Evolutionary conservation across 768 basidiomycete species (phyloP).

Genomic region (Serendipita indica): DNA sequence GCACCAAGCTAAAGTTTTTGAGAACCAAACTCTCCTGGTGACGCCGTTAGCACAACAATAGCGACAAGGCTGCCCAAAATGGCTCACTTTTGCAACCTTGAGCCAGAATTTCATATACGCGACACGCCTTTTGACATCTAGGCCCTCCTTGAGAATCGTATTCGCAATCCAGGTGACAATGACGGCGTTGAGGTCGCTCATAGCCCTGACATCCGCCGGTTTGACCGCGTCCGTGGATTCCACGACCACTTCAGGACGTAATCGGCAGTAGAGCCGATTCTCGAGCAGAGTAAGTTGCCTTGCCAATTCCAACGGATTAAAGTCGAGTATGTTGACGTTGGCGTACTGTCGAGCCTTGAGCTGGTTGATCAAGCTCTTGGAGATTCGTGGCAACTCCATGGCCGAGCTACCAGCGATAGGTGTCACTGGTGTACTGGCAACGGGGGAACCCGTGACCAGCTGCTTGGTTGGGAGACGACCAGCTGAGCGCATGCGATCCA

Average conservation of each 20-base stretch:
- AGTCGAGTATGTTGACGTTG: slow-evolving; percentile 65
- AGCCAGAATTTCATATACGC: slow-evolving; percentile 77
- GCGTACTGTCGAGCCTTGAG: slow-evolving; percentile 52
- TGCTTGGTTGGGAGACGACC: slow-evolving; percentile 31
- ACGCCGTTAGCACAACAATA: slow-evolving; percentile 11
- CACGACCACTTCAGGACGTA: slow-evolving; percentile 77
- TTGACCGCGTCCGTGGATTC: slow-evolving; percentile 64
- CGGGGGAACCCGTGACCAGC: slow-evolving; percentile 7
- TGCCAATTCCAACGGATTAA: slow-evolving; percentile 82
- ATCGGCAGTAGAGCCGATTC: slow-evolving; percentile 68
- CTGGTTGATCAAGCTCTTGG: slow-evolving; percentile 52
- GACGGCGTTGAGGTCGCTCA: slow-evolving; percentile 77
- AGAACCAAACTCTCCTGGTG: slow-evolving; percentile 65
- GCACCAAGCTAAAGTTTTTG: slow-evolving; percentile 83
- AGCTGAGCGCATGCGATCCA: slow-evolving; percentile 37
- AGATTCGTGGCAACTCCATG: slow-evolving; percentile 74
- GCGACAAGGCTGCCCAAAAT: slow-evolving; percentile 12
- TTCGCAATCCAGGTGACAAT: slow-evolving; percentile 96
- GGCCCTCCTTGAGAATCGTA: slow-evolving; percentile 74
- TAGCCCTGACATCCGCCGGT: slow-evolving; percentile 56
- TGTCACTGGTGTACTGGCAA: slow-evolving; percentile 53
- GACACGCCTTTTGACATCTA: slow-evolving; percentile 71
- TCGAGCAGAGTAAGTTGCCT: slow-evolving; percentile 93
- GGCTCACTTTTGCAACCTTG: slow-evolving; percentile 76
- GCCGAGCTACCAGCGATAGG: slow-evolving; percentile 27